phyloP scores from a whole-genome alignment of 2,329 filamentous ascomycete species.

The Colletotrichum melonis region DNA sequence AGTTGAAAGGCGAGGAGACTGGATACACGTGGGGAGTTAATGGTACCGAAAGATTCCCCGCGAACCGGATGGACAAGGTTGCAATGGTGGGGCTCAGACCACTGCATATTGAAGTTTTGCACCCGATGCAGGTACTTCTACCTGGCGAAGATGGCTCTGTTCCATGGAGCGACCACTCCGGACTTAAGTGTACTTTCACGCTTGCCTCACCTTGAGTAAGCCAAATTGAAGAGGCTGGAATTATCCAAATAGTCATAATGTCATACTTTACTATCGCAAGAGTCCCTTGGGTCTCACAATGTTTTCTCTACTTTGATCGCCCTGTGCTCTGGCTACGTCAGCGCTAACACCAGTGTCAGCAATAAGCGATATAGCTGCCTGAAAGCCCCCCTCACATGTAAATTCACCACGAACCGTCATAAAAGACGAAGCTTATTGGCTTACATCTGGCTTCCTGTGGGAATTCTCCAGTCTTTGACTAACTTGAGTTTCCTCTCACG shows the following conservation, averaged over 20 bases:
- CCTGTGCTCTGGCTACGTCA: not conserved
- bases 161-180: constrained; percentile 28
- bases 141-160: not conserved
- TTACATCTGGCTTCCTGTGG: not conserved
- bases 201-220: not conserved
- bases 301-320: too few species aligned
- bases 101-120: constrained; percentile 38
- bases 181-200: constrained; percentile 4
- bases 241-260: not conserved
- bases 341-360: not conserved
- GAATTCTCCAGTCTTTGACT: not conserved
- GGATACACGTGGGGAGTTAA: constrained; percentile 53
- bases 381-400: not conserved
- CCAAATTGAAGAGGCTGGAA: not conserved
- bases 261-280: too few species aligned
- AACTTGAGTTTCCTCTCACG: too few species aligned
- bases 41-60: constrained; percentile 45
- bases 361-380: not conserved
- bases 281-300: too few species aligned
- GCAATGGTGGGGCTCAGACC: constrained; percentile 43
- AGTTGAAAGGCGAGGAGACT: constrained; percentile 41
- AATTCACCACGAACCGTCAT: too few species aligned
- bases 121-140: constrained; percentile 19
- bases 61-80: constrained; percentile 51
- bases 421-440: not conserved